Evolutionary conservation across 768 basidiomycete species (phyloP).

Genomic region (Boletus coccyginus): DNA sequence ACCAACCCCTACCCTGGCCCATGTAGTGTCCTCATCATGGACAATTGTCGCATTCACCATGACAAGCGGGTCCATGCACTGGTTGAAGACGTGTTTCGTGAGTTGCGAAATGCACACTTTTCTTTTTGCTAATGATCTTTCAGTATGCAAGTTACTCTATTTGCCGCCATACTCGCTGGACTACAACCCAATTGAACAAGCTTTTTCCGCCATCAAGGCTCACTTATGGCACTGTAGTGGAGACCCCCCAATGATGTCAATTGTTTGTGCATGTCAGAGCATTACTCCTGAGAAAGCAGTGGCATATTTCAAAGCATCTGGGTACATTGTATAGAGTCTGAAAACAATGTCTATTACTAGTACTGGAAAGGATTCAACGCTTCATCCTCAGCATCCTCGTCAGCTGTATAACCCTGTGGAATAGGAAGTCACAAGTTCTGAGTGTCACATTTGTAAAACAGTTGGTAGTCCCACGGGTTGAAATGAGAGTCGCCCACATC

Average conservation of each 20-base stretch:
- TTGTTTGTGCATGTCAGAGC: too few relatives aligned
- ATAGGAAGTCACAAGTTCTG: slow-evolving; percentile 3
- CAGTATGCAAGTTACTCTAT: slow-evolving; percentile 25
- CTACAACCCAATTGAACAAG: slow-evolving; percentile 24
- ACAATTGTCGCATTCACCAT: slow-evolving; percentile 24
- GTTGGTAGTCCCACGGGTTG: neutral
- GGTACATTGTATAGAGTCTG: neutral
- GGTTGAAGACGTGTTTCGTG: slow-evolving; percentile 15
- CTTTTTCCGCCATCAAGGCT: neutral
- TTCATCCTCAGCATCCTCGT: neutral
- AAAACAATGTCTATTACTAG: neutral
- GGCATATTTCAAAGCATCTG: neutral
- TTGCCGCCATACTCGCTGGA: slow-evolving; percentile 19
- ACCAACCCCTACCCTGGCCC: slow-evolving; percentile 1
- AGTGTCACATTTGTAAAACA: slow-evolving; percentile 1
- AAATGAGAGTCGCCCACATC: neutral
- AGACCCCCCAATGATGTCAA: too few relatives aligned
- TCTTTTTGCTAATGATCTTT: neutral
- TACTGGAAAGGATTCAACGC: too few relatives aligned
- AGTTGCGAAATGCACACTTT: neutral
- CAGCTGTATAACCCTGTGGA: neutral
- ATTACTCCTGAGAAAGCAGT: too few relatives aligned
- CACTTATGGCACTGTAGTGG: neutral
- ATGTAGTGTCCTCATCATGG: slow-evolving; percentile 17
- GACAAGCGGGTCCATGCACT: slow-evolving; percentile 10